A percentile compares a stretch with the other conserved stretches of the same genome.
Evolutionary conservation across 805 yeast species (phyloP).

Genomic region (Candida oleophila): DNA sequence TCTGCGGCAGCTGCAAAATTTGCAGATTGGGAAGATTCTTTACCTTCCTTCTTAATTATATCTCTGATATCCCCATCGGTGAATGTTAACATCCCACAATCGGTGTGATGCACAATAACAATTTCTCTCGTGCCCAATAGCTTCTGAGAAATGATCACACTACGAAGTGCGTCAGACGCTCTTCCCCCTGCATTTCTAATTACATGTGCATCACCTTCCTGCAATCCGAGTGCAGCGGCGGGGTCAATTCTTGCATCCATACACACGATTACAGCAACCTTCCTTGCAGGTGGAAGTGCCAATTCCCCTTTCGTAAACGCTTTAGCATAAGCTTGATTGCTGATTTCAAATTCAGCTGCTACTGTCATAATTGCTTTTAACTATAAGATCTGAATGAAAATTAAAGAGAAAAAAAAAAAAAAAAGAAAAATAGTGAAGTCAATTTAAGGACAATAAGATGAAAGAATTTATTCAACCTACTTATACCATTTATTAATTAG

Average conservation of each 20-base stretch:
- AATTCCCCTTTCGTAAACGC: slow-evolving; percentile 29
- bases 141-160: slow-evolving; percentile 39
- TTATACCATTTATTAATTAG: too few species aligned
- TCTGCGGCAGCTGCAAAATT: slow-evolving; percentile 19
- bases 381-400: background rate
- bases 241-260: slow-evolving; percentile 45
- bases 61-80: slow-evolving; percentile 27
- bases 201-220: slow-evolving; percentile 44
- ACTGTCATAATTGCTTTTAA: slow-evolving; percentile 16
- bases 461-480: too few species aligned
- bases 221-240: slow-evolving; percentile 31
- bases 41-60: slow-evolving; percentile 22
- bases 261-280: slow-evolving; percentile 36
- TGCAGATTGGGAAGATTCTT: slow-evolving; percentile 14
- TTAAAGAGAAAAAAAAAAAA: background rate
- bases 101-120: slow-evolving; percentile 40
- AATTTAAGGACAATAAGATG: too few species aligned
- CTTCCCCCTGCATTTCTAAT: slow-evolving; percentile 46
- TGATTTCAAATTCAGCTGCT: slow-evolving; percentile 22
- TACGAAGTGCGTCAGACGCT: slow-evolving; percentile 37
- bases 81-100: slow-evolving; percentile 46
- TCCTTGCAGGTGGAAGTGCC: slow-evolving; percentile 36
- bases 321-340: slow-evolving; percentile 19
- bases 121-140: slow-evolving; percentile 40
- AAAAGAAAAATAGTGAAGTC: background rate